These are phyloP conservation scores for Exophiala spinifera DNA, from an alignment of 2,329 filamentous ascomycete species.

Conservation along the genomic window DNA sequence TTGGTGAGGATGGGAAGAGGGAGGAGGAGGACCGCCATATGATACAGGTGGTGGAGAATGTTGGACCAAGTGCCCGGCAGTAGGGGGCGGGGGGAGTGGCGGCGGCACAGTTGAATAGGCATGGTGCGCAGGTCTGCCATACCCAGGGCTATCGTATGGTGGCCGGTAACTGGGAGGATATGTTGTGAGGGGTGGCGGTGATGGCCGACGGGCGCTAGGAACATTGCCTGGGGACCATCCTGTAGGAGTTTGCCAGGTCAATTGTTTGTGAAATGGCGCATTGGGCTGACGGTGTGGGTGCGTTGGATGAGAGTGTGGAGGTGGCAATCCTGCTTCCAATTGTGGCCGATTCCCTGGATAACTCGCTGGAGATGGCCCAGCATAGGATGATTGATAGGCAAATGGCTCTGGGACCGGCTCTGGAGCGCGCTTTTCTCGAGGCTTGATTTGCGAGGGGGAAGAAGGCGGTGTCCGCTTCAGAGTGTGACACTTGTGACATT, in stretches of 20 bases:
- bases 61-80: conserved; percentile 14
- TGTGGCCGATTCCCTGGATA: conserved; percentile 14
- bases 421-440: conserved; percentile 31
- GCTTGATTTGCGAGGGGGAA: conserved; percentile 28
- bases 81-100: conserved; percentile 18
- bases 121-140: conserved; percentile 17
- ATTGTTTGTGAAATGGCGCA: conserved; percentile 19
- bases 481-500: conserved; percentile 72
- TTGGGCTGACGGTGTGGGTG: conserved; percentile 12
- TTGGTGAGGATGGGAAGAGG: not conserved
- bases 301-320: conserved; percentile 18
- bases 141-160: conserved; percentile 15
- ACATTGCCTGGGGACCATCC: conserved; percentile 37
- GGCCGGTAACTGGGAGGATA: conserved; percentile 11
- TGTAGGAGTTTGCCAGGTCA: conserved; percentile 22
- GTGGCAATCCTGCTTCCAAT: conserved; percentile 4
- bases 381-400: conserved; percentile 32
- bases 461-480: conserved; percentile 37
- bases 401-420: conserved; percentile 30
- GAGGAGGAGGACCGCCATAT: conserved; percentile 11
- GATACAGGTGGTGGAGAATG: conserved; percentile 22
- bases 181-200: conserved; percentile 25
- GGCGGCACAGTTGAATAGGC: conserved; percentile 8
- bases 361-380: conserved; percentile 34
- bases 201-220: conserved; percentile 49